Base-by-base conservation (phyloP, 352 stramenopile species). In the Phytophthora constricta region DNA sequence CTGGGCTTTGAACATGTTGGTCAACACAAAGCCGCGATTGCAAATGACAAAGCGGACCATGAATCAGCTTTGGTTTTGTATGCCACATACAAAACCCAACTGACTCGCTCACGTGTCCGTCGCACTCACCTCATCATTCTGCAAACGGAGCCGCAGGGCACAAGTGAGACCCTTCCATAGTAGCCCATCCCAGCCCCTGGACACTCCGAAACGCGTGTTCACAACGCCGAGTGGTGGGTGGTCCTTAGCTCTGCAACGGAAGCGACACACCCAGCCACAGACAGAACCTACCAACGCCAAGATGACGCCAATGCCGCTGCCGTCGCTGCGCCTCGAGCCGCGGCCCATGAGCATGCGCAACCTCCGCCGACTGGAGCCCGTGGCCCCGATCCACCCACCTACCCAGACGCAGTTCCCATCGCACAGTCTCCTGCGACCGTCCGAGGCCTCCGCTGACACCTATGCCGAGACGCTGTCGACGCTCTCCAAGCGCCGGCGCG, bases 291-390 rank as follows among this genome's bases (percentile, higher is more conserved):
- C n/a, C n/a, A n/a, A n/a, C n/a, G n/a, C n/a, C n/a, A n/a, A n/a
- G 27, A 68, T 63, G 58, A 61, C 58, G 16, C 64, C 64, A 19
- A 31, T 72, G 25, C 47, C 58, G 7, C 53, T 73, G 28, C 65
- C 65, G 25, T 65, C 65, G 25, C 58, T 73, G 23, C 65, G 53
- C 43, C 47, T 57, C 9, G 52, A 73, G 33, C 39, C 37, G 11
- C 22, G 58, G 16, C 52, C 64, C 3, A 31, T 67, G 3, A 60
- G 23, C 10, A 47, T 67, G 50, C 49, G 47, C n/a, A 20, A 22
- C 17, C 4, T 47, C 4, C 41, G 41, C 41, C 41, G 17, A 3
- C 17, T 22, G 4, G 16, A 47, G 41, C 14, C 41, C 1, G 3
- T 47, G 16, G 55, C 31, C 14, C 31, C 43, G n/a, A n/a, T n/a